Evolutionary conservation across 768 basidiomycete species (phyloP).

Genomic region (Tricholomella constricta): DNA sequence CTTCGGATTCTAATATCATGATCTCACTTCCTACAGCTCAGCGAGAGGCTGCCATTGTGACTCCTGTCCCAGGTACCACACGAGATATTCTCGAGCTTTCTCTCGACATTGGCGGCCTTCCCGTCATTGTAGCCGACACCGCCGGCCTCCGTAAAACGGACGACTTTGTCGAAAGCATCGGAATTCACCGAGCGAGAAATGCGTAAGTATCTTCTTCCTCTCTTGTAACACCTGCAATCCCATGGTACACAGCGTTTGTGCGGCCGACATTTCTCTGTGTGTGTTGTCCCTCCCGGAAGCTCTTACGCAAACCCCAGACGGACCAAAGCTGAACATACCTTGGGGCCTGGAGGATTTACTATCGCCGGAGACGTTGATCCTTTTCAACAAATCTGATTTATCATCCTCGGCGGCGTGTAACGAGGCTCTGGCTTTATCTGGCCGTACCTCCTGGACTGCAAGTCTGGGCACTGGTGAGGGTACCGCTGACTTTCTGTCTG

Average conservation of each 20-base stretch:
- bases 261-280: conserved; percentile 76
- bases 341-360: conserved; percentile 51
- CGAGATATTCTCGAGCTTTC: conserved; percentile 85
- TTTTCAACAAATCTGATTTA: conserved; percentile 83
- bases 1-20: not conserved
- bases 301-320: conserved; percentile 16
- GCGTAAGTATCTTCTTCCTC: conserved; percentile 48
- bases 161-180: conserved; percentile 79
- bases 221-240: not conserved
- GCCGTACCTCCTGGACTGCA: conserved; percentile 50
- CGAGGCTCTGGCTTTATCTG: conserved; percentile 4
- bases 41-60: conserved; percentile 88
- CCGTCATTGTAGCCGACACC: conserved; percentile 81
- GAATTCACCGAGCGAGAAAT: conserved; percentile 70
- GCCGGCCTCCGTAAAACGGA: conserved; percentile 76
- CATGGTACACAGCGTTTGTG: conserved; percentile 49
- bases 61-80: conserved; percentile 85
- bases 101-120: conserved; percentile 86
- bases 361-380: conserved; percentile 58
- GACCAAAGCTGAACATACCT: conserved; percentile 37
- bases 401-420: conserved; percentile 14
- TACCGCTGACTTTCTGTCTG: conserved; percentile 57
- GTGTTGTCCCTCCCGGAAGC: conserved; percentile 71
- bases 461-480: conserved; percentile 67
- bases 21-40: conserved; percentile 52